Percentiles rank a stretch among this genome's conserved stretches.
These are phyloP conservation scores for Cinnamomum micranthum DNA, from an alignment of 164 flowering plant genomes.

Conservation along the genomic window DNA sequence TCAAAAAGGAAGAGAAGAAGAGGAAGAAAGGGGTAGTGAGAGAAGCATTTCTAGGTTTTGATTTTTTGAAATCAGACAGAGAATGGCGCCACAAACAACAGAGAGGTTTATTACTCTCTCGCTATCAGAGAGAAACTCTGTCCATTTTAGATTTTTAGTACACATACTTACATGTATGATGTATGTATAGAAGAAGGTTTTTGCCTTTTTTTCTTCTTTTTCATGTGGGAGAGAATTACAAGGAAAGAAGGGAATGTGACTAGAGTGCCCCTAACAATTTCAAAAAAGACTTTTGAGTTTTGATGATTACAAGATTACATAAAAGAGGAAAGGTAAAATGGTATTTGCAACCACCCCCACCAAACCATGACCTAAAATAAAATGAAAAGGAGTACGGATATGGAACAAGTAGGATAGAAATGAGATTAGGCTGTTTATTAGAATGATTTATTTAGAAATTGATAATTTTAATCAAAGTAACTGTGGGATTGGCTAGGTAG, in stretches of 20 bases:
- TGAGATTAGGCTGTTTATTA: too few species aligned
- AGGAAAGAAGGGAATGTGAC: background rate
- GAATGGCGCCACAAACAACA: slow-evolving; percentile 13
- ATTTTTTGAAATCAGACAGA: slow-evolving; percentile 3
- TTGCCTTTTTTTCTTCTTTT: background rate
- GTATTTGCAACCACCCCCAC: too few species aligned
- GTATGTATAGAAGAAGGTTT: background rate
- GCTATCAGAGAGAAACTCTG: background rate
- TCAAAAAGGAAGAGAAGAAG: background rate
- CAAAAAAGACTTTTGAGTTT: background rate
- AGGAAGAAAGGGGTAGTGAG: background rate
- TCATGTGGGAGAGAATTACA: background rate
- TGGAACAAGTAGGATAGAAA: too few species aligned
- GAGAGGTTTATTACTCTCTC: background rate
- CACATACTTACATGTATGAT: background rate
- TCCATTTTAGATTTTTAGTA: background rate
- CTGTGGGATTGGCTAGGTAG: too few species aligned
- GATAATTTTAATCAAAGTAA: background rate
- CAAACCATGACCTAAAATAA: too few species aligned
- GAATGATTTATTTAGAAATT: too few species aligned
- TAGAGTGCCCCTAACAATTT: background rate
- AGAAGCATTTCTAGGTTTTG: background rate
- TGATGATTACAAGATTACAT: too few species aligned
- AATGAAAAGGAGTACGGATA: too few species aligned
- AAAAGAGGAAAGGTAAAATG: too few species aligned